A percentile compares a stretch with the other conserved stretches of the same genome.
Conservation (phyloP, 2,329 filamentous ascomycete genomes). For the Anthostomella pinea region DNA sequence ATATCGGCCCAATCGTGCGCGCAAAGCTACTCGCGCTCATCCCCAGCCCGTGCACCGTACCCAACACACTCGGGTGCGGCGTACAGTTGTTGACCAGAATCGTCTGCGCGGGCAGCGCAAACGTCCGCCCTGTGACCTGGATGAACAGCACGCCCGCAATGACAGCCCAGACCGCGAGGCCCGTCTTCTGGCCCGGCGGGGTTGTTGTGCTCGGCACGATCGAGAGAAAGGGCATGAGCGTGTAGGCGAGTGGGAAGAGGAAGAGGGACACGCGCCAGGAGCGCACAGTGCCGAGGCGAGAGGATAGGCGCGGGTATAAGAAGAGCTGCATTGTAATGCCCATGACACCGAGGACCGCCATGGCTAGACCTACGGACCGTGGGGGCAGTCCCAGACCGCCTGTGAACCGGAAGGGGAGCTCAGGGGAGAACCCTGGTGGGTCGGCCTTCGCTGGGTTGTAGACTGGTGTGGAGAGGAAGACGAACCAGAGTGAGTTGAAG, state of each 20-base stretch:
- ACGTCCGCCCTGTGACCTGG: constrained; percentile 66
- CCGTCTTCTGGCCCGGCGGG: constrained; percentile 51
- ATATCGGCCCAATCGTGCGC: constrained; percentile 57
- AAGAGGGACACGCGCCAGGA: constrained; percentile 68
- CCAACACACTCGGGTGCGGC: constrained; percentile 46
- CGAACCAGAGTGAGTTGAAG: constrained; percentile 73
- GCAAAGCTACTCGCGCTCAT: constrained; percentile 59
- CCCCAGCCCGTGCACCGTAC: constrained; percentile 48
- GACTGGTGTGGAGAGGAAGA: constrained; percentile 72
- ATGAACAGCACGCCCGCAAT: constrained; percentile 61
- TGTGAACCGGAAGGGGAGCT: constrained; percentile 61
- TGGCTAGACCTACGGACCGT: constrained; percentile 69
- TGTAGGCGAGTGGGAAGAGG: constrained; percentile 69
- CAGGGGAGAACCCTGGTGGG: constrained; percentile 30
- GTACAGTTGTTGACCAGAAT: constrained; percentile 49
- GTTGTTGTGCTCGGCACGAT: constrained; percentile 54
- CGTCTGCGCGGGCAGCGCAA: constrained; percentile 47
- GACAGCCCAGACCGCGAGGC: constrained; percentile 59
- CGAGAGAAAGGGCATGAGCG: constrained; percentile 67
- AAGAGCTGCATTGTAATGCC: constrained; percentile 73
- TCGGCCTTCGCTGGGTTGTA: constrained; percentile 41
- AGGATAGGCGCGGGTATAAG: constrained; percentile 66
- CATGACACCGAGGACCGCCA: constrained; percentile 71
- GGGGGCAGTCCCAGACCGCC: constrained; percentile 75
- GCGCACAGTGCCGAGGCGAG: constrained; percentile 63